Evolutionary conservation across 306 rosid genomes (phyloP), one percentile per base, ranked within the genome.

Genomic region (Senna siamea): DNA sequence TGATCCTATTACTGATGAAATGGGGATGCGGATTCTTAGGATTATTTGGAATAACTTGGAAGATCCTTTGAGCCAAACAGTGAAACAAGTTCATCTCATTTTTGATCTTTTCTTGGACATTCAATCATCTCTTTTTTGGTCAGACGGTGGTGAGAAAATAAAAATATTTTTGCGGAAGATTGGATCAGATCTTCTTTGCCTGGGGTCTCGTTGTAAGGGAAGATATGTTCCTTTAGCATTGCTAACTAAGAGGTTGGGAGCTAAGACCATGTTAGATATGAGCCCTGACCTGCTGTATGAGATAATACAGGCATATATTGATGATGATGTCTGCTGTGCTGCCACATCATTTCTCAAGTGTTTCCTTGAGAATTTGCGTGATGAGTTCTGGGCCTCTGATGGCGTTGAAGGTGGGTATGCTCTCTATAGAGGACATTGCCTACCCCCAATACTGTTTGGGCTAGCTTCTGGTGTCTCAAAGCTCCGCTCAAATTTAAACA

Each of bases 31-130:
- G 56, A 52, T 94, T 62, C 88, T 94, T 82, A 80, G 80, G 82
- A 85, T 92, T 59, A 83, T 92, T 67, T 94, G 99, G 99, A 86
- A 90, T 76, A 94, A 94, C 84, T 82, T 94, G 80, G 99, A 94
- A 72, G 97, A 94, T 79, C 95, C 97, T 67, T 82, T 94, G 75
- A 94, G 93, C 85, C 99, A 94, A 78, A 94, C 99, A 2, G 99
- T 94, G 82, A 94, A 85, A 55, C 99, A 94, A 80, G 96, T 90
- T 76, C 99, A 92, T 83, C 90, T 89, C 34, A 83, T 92, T 78
- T 94, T 94, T 65, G 90, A 94, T 83, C 96, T 94, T 61, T 89
- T 88, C 79, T 61, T 94, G 66, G 99, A 94, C 81, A 92, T 94
- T 83, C 96, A 90, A 48, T 88, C 95, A 18, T 84, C 93, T 14